A percentile compares a stretch with the other conserved stretches of the same genome.
Evolutionary conservation across 768 basidiomycete genomes (phyloP).

Genomic region (Boletus vermiculosoides): DNA sequence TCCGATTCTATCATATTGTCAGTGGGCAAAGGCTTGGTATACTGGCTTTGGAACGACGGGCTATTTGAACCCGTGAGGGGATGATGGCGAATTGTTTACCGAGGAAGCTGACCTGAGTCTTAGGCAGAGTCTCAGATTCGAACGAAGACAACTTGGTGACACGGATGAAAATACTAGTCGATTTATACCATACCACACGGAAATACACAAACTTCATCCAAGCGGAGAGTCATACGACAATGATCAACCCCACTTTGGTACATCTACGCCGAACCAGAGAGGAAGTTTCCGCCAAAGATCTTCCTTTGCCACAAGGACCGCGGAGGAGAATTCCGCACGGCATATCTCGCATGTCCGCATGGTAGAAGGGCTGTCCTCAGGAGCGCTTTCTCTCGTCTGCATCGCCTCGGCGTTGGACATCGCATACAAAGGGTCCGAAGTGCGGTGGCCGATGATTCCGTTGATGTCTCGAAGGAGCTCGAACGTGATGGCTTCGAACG

Average conservation of each 20-base stretch:
- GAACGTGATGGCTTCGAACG: slow-evolving; percentile 73
- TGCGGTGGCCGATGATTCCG: slow-evolving; percentile 62
- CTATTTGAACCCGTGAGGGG: neutral
- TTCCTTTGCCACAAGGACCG: slow-evolving; percentile 57
- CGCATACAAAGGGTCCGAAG: slow-evolving; percentile 68
- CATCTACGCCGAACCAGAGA: slow-evolving; percentile 61
- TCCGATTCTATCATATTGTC: neutral
- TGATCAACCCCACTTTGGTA: slow-evolving; percentile 37
- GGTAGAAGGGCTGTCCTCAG: slow-evolving; percentile 42
- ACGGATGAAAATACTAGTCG: neutral
- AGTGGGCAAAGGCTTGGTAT: neutral
- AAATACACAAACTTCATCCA: slow-evolving; percentile 15
- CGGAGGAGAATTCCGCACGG: slow-evolving; percentile 56
- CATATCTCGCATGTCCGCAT: slow-evolving; percentile 65
- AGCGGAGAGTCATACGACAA: neutral
- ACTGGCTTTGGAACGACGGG: neutral
- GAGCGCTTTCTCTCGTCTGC: slow-evolving; percentile 53
- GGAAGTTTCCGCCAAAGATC: slow-evolving; percentile 68
- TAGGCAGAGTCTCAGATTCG: neutral
- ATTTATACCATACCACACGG: neutral
- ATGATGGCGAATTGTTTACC: neutral
- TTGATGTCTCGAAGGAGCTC: slow-evolving; percentile 73
- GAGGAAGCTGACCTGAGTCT: neutral
- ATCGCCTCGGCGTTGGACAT: slow-evolving; percentile 66
- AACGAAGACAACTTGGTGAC: neutral